Percentiles rank a stretch among this genome's conserved stretches.
Evolutionary conservation across 2,329 filamentous ascomycete species (phyloP).

Genomic region (Exophiala sp.): DNA sequence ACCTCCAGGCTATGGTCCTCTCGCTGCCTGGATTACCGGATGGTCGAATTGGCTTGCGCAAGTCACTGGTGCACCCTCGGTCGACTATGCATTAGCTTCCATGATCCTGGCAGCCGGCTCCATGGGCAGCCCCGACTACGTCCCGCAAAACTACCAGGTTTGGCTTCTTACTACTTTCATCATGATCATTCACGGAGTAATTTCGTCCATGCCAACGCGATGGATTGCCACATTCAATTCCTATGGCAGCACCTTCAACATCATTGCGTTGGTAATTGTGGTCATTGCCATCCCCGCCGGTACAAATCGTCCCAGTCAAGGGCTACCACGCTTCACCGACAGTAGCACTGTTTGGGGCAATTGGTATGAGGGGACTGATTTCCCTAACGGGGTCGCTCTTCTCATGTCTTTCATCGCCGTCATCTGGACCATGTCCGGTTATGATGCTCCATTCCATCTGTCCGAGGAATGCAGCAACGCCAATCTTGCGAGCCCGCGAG

Average conservation of each 20-base stretch:
- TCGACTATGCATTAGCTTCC: constrained; percentile 63
- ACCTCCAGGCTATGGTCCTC: constrained; percentile 61
- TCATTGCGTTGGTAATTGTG: constrained; percentile 62
- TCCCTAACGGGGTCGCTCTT: constrained; percentile 63
- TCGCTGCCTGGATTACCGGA: constrained; percentile 66
- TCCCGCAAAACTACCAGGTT: constrained; percentile 62
- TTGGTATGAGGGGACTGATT: constrained; percentile 65
- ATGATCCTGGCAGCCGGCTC: constrained; percentile 70
- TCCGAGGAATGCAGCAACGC: constrained; percentile 73
- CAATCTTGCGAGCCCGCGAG: constrained; percentile 64
- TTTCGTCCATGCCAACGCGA: constrained; percentile 67
- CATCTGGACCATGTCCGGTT: constrained; percentile 66
- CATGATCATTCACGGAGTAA: constrained; percentile 64
- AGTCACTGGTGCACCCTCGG: constrained; percentile 63
- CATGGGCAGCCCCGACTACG: constrained; percentile 64
- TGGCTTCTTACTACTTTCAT: constrained; percentile 65
- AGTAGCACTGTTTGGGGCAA: constrained; percentile 61
- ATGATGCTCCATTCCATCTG: constrained; percentile 69
- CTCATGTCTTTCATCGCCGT: constrained; percentile 70
- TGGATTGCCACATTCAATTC: constrained; percentile 70
- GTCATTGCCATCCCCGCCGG: constrained; percentile 66
- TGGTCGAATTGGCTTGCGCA: constrained; percentile 70
- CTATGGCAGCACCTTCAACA: constrained; percentile 67
- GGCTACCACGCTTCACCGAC: constrained; percentile 57
- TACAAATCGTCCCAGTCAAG: constrained; percentile 49